Conservation (phyloP, 805 yeast genomes). For the Cyberlindnera subsufficiens region DNA sequence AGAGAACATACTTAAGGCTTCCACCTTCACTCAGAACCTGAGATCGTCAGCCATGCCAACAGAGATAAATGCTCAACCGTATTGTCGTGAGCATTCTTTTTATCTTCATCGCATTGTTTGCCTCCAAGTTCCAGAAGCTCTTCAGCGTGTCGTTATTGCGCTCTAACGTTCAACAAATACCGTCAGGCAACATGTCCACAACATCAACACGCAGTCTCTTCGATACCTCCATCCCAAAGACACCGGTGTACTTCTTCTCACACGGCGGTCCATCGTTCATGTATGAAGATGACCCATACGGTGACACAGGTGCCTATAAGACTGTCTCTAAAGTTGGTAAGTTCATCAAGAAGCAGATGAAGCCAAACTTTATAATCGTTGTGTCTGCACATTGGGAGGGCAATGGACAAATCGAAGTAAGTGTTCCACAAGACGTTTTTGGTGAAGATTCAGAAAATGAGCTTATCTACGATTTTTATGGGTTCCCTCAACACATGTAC, state of each 20-base stretch:
- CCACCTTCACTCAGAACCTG: too few species aligned
- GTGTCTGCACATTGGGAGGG: slow-evolving; percentile 82
- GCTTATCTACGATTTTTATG: slow-evolving; percentile 69
- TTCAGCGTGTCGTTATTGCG: neutral
- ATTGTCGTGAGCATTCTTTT: slow-evolving; percentile 6
- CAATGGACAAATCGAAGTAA: slow-evolving; percentile 40
- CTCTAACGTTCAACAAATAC: slow-evolving; percentile 1
- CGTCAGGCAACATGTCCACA: neutral
- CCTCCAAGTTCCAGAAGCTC: slow-evolving; percentile 7
- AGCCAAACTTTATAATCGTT: slow-evolving; percentile 61
- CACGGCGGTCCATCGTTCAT: slow-evolving; percentile 84
- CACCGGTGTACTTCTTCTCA: slow-evolving; percentile 64
- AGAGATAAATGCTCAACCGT: too few species aligned
- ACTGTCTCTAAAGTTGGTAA: slow-evolving; percentile 45
- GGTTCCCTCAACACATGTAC: slow-evolving; percentile 65
- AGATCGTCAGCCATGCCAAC: too few species aligned
- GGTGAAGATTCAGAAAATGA: slow-evolving; percentile 34
- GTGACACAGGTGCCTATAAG: slow-evolving; percentile 55
- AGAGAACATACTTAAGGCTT: too few species aligned
- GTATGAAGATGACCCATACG: slow-evolving; percentile 42
- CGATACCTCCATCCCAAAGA: slow-evolving; percentile 17
- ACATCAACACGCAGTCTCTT: slow-evolving; percentile 5
- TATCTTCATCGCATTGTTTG: slow-evolving; percentile 14
- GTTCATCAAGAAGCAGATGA: slow-evolving; percentile 39
- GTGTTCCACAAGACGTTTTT: slow-evolving; percentile 30